Base-by-base conservation (phyloP, 306 rosid species). In the Cucurbita pepo region DNA sequence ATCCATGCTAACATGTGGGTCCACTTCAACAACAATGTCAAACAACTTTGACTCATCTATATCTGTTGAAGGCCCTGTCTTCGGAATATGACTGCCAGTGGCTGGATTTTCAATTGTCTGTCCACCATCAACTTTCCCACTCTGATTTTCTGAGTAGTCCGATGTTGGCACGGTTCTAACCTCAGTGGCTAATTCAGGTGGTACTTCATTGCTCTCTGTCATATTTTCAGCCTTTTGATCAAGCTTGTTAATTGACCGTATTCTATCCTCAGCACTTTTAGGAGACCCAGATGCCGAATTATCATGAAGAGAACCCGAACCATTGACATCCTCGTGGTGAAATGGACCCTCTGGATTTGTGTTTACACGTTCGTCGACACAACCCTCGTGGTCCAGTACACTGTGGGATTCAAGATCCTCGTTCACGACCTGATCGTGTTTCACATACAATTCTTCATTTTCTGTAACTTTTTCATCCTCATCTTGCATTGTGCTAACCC, bases 11-110 rank as follows among this genome's bases (percentile, higher is more conserved):
- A 69, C 71, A 52, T 43, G 69, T 22, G 88, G 54, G 74, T 80
- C 82, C 69, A 85, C 67, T 83, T 86, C 95, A 13, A 83, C 82
- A 62, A 84, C 85, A 77, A 85, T 78, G 75, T 87, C 74, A 16
- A 79, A 60, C 77, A 69, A 77, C 76, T 41, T 59, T 63, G 73
- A 40, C 67, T 71, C 77, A 0, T 76, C 56, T 72, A 25, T 7
- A 67, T 75, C 75, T 51, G 57, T 30, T 8, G 72, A 56, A 61
- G 41, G 54, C 79, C 15, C 76, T 14, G 64, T 72, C 21, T 62
- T 77, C 30, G 72, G 5, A 71, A 65, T 37, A 71, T 38, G 12
- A 66, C 56, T 34, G 10, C 13, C 60, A 5, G 66, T 55, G 71
- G 71, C 70, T 16, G 38, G 77, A 74, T 78, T 78, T 70, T 70